Conservation (phyloP, 2,329 filamentous ascomycete species). For the Colletotrichum destructivum region DNA sequence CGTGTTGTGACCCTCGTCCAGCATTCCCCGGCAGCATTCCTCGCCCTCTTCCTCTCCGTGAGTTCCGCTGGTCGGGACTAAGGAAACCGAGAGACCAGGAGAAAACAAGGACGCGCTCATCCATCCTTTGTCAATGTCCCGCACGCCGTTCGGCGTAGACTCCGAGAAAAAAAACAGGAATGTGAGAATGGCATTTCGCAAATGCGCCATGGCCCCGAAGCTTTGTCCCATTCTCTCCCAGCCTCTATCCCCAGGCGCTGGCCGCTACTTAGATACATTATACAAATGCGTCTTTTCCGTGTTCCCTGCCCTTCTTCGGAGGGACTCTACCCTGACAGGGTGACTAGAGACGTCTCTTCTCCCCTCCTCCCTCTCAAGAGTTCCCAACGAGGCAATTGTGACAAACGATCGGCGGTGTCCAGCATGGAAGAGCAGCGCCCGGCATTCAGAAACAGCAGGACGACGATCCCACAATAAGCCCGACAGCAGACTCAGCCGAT, state of each 20-base stretch:
- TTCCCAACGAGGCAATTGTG: conserved; percentile 20
- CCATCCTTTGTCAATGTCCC: neutral
- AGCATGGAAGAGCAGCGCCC: conserved; percentile 27
- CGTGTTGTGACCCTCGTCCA: conserved; percentile 14
- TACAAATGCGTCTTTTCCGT: too few species aligned
- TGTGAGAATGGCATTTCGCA: conserved; percentile 33
- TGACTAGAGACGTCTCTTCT: neutral
- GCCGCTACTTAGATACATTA: too few species aligned
- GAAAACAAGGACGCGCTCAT: conserved; percentile 12
- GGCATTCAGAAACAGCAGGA: conserved; percentile 25
- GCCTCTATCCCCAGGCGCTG: neutral
- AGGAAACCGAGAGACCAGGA: conserved; percentile 3
- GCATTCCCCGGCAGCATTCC: conserved; percentile 30
- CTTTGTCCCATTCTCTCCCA: conserved; percentile 1
- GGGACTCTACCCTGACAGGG: too few species aligned
- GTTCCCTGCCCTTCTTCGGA: neutral
- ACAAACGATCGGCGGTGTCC: conserved; percentile 36
- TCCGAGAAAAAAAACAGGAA: conserved; percentile 19
- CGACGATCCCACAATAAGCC: conserved; percentile 39
- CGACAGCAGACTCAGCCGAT: conserved; percentile 34
- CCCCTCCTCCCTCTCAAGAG: conserved; percentile 2
- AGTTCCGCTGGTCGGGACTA: conserved; percentile 10
- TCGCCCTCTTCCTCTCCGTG: neutral
- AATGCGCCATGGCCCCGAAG: conserved; percentile 4
- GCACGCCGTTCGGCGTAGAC: conserved; percentile 21